Percentiles rank a stretch among this genome's conserved stretches.
These are phyloP conservation scores for Cylindrotheca closterium DNA, from an alignment of 108 stramenopile genomes.

Conservation along the genomic window DNA sequence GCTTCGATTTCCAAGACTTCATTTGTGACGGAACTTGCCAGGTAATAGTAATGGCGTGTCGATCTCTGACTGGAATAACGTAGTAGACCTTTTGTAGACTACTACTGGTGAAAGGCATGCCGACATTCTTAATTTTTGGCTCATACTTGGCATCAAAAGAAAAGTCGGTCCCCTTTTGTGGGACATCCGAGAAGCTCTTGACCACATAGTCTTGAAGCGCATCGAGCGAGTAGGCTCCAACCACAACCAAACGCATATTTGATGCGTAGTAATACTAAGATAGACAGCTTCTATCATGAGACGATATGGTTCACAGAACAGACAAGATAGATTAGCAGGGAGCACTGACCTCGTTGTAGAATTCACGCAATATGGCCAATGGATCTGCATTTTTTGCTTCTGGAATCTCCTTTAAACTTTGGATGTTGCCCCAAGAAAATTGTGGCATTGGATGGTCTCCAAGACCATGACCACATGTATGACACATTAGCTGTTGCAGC, in stretches of 20 bases:
- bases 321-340: not conserved
- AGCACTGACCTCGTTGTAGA: constrained; percentile 56
- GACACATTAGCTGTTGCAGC: constrained; percentile 67
- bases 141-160: constrained; percentile 33
- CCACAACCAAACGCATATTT: constrained; percentile 86
- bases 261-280: constrained; percentile 74
- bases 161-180: constrained; percentile 30
- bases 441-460: constrained; percentile 62
- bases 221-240: constrained; percentile 85
- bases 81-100: constrained; percentile 60
- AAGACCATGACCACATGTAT: constrained; percentile 55
- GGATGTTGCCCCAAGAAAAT: constrained; percentile 84
- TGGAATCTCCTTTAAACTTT: constrained; percentile 57
- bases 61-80: constrained; percentile 69
- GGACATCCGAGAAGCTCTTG: constrained; percentile 60
- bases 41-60: constrained; percentile 68
- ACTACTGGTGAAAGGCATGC: constrained; percentile 58
- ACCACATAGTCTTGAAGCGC: constrained; percentile 66
- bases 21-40: constrained; percentile 72
- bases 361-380: constrained; percentile 61
- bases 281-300: not conserved
- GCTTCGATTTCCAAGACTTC: constrained; percentile 66
- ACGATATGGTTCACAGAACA: not conserved
- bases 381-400: constrained; percentile 55
- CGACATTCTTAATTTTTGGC: constrained; percentile 23